These are phyloP conservation scores for Fagopyrum esculentum DNA, from an alignment of 148 eudicot species.

Conservation along the genomic window DNA sequence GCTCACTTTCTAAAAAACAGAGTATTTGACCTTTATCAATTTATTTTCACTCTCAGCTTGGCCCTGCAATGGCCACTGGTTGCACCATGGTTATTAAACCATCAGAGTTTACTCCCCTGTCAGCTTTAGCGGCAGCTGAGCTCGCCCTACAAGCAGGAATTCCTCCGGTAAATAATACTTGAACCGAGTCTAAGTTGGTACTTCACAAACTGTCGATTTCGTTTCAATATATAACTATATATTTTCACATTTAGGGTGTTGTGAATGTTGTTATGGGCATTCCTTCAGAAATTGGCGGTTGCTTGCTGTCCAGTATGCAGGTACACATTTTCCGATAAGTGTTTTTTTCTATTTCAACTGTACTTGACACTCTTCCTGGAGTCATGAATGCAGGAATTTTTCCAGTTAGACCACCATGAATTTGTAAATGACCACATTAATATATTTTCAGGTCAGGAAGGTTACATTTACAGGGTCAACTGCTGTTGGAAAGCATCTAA, in stretches of 20 bases:
- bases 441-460: conserved; percentile 13
- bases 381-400: not conserved
- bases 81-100: conserved; percentile 94
- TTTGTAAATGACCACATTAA: not conserved
- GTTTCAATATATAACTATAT: not conserved
- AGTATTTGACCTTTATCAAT: not conserved
- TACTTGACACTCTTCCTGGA: not conserved
- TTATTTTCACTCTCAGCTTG: conserved; percentile 43
- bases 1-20: not conserved
- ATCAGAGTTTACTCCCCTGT: conserved; percentile 90
- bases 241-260: conserved; percentile 47
- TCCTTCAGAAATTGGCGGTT: conserved; percentile 74
- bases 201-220: not conserved
- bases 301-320: conserved; percentile 65
- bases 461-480: conserved; percentile 14
- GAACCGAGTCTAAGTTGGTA: not conserved
- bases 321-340: conserved; percentile 22
- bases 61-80: conserved; percentile 98
- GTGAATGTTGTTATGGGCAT: conserved; percentile 91
- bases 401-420: not conserved
- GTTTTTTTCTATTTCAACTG: not conserved
- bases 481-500: conserved; percentile 14
- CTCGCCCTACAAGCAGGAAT: conserved; percentile 92
- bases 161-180: conserved; percentile 58
- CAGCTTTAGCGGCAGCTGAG: conserved; percentile 90